A percentile compares a stretch with the other conserved stretches of the same genome.
Evolutionary conservation across 2,329 filamentous ascomycete species (phyloP).

Genomic region (Fusarium torulosum): DNA sequence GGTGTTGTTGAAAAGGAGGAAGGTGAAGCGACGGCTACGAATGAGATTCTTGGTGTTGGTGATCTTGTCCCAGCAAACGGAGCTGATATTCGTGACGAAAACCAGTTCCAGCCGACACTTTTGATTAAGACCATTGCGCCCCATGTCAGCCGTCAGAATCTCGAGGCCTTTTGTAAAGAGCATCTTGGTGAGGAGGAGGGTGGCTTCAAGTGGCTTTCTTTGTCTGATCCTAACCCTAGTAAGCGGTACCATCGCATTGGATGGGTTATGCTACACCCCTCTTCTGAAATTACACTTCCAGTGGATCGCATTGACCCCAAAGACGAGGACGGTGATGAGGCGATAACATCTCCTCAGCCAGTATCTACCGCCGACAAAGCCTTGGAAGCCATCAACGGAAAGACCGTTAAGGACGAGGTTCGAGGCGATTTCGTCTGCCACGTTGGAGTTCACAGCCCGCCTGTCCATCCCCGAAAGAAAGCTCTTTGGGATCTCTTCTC

Average conservation of each 20-base stretch:
- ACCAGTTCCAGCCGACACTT: slow-evolving; percentile 87
- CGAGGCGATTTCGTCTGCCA: slow-evolving; percentile 98
- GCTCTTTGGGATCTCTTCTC: slow-evolving; percentile 97
- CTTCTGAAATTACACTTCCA: slow-evolving; percentile 73
- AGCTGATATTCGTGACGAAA: slow-evolving; percentile 90
- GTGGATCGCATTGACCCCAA: slow-evolving; percentile 80
- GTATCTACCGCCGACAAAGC: slow-evolving; percentile 83
- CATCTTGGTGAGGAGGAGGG: slow-evolving; percentile 91
- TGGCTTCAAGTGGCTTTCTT: slow-evolving; percentile 94
- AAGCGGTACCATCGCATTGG: slow-evolving; percentile 98
- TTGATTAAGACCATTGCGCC: slow-evolving; percentile 98
- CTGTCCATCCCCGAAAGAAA: slow-evolving; percentile 88
- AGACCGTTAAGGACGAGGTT: slow-evolving; percentile 94
- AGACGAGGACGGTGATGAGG: slow-evolving; percentile 73
- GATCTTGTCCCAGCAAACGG: slow-evolving; percentile 87
- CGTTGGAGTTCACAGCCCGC: slow-evolving; percentile 94
- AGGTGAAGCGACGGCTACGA: slow-evolving; percentile 90
- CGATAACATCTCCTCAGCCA: slow-evolving; percentile 65
- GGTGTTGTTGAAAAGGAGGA: slow-evolving; percentile 94
- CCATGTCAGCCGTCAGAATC: slow-evolving; percentile 91
- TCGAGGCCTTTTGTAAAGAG: slow-evolving; percentile 95
- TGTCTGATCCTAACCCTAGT: slow-evolving; percentile 95
- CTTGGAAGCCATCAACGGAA: slow-evolving; percentile 94
- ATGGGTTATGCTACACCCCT: slow-evolving; percentile 95
- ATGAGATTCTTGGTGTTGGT: slow-evolving; percentile 92